Evolutionary conservation across 2,329 filamentous ascomycete genomes (phyloP).

Genomic region (Rhinocladiella mackenziei): DNA sequence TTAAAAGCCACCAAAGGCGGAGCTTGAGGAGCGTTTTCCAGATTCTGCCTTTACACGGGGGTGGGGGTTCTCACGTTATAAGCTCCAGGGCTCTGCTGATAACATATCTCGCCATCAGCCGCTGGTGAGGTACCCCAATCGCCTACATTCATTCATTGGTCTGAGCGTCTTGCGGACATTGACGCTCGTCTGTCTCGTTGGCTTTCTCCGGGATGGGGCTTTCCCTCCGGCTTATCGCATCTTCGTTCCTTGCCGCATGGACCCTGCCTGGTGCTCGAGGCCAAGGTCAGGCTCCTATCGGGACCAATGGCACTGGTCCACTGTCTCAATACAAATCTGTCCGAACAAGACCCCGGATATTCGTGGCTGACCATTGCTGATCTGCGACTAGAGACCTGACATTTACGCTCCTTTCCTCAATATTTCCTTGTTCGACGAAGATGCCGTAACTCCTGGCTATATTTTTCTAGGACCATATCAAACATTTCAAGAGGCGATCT

Average conservation of each 20-base stretch:
- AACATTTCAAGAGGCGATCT: conserved; percentile 47
- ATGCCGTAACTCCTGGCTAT: conserved; percentile 45
- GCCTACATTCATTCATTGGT: too few relatives aligned
- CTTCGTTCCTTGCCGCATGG: conserved; percentile 5
- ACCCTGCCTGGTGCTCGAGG: conserved; percentile 1
- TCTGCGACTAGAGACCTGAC: conserved; percentile 37
- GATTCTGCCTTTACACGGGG: too few relatives aligned
- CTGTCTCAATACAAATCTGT: conserved; percentile 25
- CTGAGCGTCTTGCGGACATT: conserved; percentile 1
- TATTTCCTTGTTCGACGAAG: conserved; percentile 31
- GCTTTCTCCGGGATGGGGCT: conserved; percentile 3
- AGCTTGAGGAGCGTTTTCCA: too few relatives aligned
- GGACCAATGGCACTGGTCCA: conserved; percentile 18
- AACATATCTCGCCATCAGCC: too few relatives aligned
- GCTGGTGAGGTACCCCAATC: too few relatives aligned
- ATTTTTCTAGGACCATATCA: conserved; percentile 51
- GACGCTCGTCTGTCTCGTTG: neutral
- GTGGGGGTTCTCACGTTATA: too few relatives aligned
- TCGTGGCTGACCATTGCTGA: conserved; percentile 1
- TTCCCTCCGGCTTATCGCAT: neutral
- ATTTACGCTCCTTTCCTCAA: conserved; percentile 38
- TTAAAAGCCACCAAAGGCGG: too few relatives aligned
- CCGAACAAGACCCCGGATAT: neutral
- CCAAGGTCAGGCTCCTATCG: conserved; percentile 14
- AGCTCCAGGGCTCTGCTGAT: too few relatives aligned